Evolutionary conservation across 2,329 filamentous ascomycete genomes (phyloP).

Genomic region (Juglanconis oblonga): DNA sequence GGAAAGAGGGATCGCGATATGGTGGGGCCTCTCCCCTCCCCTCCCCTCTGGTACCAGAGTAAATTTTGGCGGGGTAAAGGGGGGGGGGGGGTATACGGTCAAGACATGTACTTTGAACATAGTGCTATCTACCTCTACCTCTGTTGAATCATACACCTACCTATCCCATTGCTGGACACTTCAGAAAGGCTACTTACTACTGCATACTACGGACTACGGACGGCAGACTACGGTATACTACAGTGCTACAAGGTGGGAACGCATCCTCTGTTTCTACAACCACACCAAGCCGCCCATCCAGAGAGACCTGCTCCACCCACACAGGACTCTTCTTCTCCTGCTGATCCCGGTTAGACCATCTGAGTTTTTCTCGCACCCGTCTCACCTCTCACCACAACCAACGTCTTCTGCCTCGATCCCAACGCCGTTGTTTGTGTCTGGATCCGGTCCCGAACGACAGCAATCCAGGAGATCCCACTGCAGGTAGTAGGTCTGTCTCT

Average conservation of each 20-base stretch:
- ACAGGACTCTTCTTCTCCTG: constrained; percentile 4
- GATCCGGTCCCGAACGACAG: neutral
- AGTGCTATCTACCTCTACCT: constrained; percentile 23
- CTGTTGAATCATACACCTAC: neutral
- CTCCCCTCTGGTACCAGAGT: neutral
- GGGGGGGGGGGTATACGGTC: no score
- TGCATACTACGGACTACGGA: no score
- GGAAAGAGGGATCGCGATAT: no score
- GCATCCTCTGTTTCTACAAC: neutral
- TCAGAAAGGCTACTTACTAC: constrained; percentile 4
- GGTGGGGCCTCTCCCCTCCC: no score
- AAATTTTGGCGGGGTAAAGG: constrained; percentile 12
- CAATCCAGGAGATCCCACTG: neutral
- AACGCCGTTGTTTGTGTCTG: neutral
- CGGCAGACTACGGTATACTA: no score
- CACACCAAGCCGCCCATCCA: neutral
- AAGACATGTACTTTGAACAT: neutral
- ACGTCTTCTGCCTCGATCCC: neutral
- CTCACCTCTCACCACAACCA: neutral
- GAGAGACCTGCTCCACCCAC: constrained; percentile 6
- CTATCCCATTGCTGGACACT: neutral
- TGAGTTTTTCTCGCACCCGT: constrained; percentile 2
- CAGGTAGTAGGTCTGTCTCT: neutral
- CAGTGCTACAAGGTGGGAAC: no score
- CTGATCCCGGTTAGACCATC: constrained; percentile 14